These are phyloP conservation scores for Paecilomyces sp. DNA, from an alignment of 2,329 filamentous ascomycete genomes.

Conservation along the genomic window DNA sequence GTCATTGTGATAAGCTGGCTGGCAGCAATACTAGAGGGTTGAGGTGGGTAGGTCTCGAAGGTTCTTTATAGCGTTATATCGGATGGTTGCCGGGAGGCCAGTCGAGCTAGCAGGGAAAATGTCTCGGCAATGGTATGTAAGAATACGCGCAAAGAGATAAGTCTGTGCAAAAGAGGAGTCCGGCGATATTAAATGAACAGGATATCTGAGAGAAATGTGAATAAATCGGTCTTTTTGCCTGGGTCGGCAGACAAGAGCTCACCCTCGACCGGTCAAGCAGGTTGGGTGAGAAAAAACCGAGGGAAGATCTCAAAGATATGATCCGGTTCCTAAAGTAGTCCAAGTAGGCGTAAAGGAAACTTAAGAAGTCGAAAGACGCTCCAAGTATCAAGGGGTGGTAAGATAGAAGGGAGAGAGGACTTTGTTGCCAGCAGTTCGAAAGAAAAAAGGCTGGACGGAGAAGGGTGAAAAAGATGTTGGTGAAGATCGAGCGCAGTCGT, in stretches of 20 bases:
- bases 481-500: not conserved
- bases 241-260: not conserved
- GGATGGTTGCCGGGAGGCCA: not conserved
- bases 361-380: not conserved
- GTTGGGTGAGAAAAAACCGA: not conserved
- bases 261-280: not conserved
- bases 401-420: not conserved
- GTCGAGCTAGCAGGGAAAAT: not conserved
- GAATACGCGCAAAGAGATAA: not conserved
- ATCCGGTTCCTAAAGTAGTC: not conserved
- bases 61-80: not conserved
- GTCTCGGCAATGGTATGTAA: not conserved
- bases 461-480: not conserved
- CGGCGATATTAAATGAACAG: not conserved
- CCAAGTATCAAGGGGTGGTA: not conserved
- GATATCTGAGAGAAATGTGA: not conserved
- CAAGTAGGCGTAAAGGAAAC: not conserved
- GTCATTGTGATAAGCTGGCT: constrained; percentile 27
- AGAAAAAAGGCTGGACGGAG: not conserved
- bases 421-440: not conserved
- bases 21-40: not conserved
- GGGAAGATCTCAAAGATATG: not conserved
- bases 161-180: not conserved
- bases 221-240: not conserved
- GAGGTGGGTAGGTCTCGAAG: not conserved